These are phyloP conservation scores for Tylopilus balloui DNA, from an alignment of 768 basidiomycete species.

Conservation along the genomic window DNA sequence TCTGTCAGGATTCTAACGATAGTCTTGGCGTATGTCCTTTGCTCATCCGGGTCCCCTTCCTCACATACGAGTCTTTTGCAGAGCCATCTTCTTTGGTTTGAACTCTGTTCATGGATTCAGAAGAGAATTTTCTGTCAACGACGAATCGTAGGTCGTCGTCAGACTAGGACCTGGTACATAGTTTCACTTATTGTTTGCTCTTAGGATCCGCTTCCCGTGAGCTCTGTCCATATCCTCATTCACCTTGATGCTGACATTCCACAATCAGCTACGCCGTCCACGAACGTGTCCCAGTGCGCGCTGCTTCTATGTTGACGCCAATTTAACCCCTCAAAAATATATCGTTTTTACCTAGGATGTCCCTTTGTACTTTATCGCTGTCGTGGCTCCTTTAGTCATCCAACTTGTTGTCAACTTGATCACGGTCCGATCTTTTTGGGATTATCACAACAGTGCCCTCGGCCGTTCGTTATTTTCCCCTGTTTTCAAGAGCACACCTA, in stretches of 20 bases:
- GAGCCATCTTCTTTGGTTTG: conserved; percentile 58
- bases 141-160: conserved; percentile 53
- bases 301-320: background rate
- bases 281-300: conserved; percentile 72
- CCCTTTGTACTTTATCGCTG: conserved; percentile 49
- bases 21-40: conserved; percentile 49
- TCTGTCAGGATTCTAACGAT: conserved; percentile 61
- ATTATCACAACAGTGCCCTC: conserved; percentile 65
- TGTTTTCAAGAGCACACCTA: conserved; percentile 23
- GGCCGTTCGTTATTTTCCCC: conserved; percentile 35
- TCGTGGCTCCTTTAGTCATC: conserved; percentile 64
- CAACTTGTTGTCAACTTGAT: conserved; percentile 66
- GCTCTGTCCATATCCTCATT: background rate
- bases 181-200: conserved; percentile 14
- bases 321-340: background rate
- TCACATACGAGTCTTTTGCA: conserved; percentile 22
- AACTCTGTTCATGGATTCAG: conserved; percentile 68
- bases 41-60: background rate
- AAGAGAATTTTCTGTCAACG: conserved; percentile 72
- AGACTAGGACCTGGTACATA: background rate
- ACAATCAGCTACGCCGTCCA: conserved; percentile 56
- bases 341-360: conserved; percentile 32
- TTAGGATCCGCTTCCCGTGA: conserved; percentile 25
- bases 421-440: conserved; percentile 84
- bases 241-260: conserved; percentile 5